Percentiles rank a stretch among this genome's conserved stretches.
Evolutionary conservation across 1,139 yeast genomes (phyloP).

Genomic region (Kodamaea sp.): DNA sequence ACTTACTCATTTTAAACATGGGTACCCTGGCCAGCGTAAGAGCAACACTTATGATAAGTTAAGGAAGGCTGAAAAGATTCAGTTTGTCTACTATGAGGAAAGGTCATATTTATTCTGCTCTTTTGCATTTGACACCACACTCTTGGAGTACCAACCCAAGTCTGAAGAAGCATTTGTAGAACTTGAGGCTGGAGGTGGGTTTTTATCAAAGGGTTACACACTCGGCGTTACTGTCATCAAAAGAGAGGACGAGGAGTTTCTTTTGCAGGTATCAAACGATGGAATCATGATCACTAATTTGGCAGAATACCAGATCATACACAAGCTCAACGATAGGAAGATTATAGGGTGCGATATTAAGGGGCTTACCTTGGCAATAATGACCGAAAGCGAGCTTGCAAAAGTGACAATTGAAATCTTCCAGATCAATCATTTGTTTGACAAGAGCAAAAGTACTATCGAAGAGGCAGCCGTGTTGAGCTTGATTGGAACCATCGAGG

Average conservation of each 20-base stretch:
- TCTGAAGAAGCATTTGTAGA: slow-evolving; percentile 25
- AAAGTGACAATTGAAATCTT: slow-evolving; percentile 8
- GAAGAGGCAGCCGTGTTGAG: slow-evolving; percentile 6
- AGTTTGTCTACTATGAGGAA: slow-evolving; percentile 17
- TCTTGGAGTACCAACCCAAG: slow-evolving; percentile 31
- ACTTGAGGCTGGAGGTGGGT: slow-evolving; percentile 21
- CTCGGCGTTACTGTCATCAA: slow-evolving; percentile 14
- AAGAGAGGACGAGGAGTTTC: slow-evolving; percentile 7
- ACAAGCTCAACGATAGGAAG: slow-evolving; percentile 1
- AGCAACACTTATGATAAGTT: slow-evolving; percentile 31
- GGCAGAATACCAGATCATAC: slow-evolving; percentile 4
- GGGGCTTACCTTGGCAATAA: slow-evolving; percentile 7
- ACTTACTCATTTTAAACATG: slow-evolving; percentile 40
- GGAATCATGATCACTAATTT: slow-evolving; percentile 14
- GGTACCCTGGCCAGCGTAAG: slow-evolving; percentile 29
- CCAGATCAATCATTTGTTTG: slow-evolving; percentile 4
- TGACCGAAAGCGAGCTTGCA: slow-evolving; percentile 9
- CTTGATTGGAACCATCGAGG: neutral
- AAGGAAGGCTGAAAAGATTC: slow-evolving; percentile 26
- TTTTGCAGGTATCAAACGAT: slow-evolving; percentile 14
- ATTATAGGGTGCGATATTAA: slow-evolving; percentile 7
- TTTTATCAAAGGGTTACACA: slow-evolving; percentile 11
- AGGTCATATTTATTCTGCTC: slow-evolving; percentile 34
- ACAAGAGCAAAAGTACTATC: slow-evolving; percentile 1
- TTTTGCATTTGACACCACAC: slow-evolving; percentile 38